A percentile compares a stretch with the other conserved stretches of the same genome.
phyloP scores from a whole-genome alignment of 1,284 basidiomycete genomes.

The Phenoliferia sp. region DNA sequence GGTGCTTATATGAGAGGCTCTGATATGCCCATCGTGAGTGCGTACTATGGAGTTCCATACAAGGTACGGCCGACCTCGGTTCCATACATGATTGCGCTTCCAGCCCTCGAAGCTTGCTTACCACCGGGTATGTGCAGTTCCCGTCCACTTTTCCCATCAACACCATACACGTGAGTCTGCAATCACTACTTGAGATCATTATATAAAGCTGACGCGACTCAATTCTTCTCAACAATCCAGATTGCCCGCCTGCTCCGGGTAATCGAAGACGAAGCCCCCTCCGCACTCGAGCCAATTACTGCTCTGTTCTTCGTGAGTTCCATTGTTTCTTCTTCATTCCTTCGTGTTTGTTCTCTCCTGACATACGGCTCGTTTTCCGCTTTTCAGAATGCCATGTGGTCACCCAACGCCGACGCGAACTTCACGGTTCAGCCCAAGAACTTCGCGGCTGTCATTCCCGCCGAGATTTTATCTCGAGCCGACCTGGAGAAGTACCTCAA shows the following conservation, averaged over 20 bases:
- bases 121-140: no score
- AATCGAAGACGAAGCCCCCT: conserved; percentile 7
- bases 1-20: conserved; percentile 20
- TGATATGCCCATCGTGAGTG: conserved; percentile 8
- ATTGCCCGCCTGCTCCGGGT: conserved; percentile 18
- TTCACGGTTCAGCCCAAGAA: conserved; percentile 13
- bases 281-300: conserved; percentile 10
- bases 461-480: neutral
- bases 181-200: neutral
- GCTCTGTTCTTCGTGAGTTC: conserved; percentile 19
- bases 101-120: no score
- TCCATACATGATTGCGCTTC: no score
- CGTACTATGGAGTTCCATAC: conserved; percentile 2
- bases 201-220: neutral
- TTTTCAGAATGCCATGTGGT: conserved; percentile 21
- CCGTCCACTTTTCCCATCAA: conserved; percentile 25
- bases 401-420: neutral
- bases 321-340: neutral
- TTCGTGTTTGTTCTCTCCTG: neutral
- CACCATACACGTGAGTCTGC: conserved; percentile 12
- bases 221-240: neutral
- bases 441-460: conserved; percentile 1
- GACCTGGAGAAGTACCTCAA: conserved; percentile 21
- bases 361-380: neutral
- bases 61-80: no score